A percentile compares a stretch with the other conserved stretches of the same genome.
These are phyloP conservation scores for Yueomyces sinensis DNA, from an alignment of 805 yeast genomes.

Conservation along the genomic window DNA sequence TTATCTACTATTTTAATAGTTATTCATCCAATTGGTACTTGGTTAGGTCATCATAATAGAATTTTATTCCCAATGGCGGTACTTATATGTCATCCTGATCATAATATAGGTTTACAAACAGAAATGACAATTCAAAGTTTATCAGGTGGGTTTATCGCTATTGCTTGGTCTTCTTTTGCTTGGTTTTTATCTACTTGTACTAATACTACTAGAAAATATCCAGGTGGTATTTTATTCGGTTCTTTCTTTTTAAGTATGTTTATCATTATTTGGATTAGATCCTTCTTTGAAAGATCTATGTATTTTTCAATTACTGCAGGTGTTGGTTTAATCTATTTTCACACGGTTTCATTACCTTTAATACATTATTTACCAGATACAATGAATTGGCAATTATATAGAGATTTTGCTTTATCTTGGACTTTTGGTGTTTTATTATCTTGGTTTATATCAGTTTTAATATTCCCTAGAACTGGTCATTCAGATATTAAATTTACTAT, in stretches of 20 bases:
- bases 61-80: constrained; percentile 31
- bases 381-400: constrained; percentile 24
- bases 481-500: constrained; percentile 18
- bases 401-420: constrained; percentile 34
- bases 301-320: constrained; percentile 27
- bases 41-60: constrained; percentile 30
- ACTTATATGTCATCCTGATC: constrained; percentile 34
- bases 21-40: constrained; percentile 24
- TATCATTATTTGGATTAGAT: constrained; percentile 29
- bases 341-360: constrained; percentile 14
- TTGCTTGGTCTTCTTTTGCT: constrained; percentile 34
- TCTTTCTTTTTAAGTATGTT: constrained; percentile 28
- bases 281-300: constrained; percentile 28
- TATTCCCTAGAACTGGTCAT: constrained; percentile 33
- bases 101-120: constrained; percentile 33
- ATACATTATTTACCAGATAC: constrained; percentile 2
- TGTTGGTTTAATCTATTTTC: constrained; percentile 26
- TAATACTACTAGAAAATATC: constrained; percentile 27
- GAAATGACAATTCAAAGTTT: constrained; percentile 31
- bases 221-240: constrained; percentile 34
- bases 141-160: constrained; percentile 28
- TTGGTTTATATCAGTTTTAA: constrained; percentile 21
- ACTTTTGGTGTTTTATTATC: constrained; percentile 30
- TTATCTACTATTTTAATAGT: constrained; percentile 28
- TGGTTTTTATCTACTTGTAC: constrained; percentile 30